Percentiles rank a stretch among this genome's conserved stretches.
Evolutionary conservation across 495 filamentous ascomycete species (phyloP).

Genomic region (Penicillium cosmopolitanum): DNA sequence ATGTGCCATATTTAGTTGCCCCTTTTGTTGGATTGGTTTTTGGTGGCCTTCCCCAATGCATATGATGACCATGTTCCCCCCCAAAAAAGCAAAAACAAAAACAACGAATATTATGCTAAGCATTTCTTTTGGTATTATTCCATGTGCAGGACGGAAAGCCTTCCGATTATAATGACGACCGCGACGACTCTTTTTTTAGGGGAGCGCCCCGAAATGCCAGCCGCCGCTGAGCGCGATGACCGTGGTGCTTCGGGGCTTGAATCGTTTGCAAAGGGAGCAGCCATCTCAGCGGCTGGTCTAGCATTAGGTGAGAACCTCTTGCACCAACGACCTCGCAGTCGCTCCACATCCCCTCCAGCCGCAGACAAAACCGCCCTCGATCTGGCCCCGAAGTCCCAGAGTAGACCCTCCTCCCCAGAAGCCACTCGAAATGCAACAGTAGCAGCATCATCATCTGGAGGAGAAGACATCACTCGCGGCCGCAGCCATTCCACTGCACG

Average conservation of each 20-base stretch:
- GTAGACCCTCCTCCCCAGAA: conserved; percentile 44
- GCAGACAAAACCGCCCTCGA: conserved; percentile 38
- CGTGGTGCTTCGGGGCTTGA: conserved; percentile 45
- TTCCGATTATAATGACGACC: conserved; percentile 38
- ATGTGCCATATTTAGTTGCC: conserved; percentile 39
- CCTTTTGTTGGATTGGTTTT: conserved; percentile 19
- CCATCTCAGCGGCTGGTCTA: conserved; percentile 22
- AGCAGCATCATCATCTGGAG: not conserved
- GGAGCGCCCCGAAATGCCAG: conserved; percentile 52
- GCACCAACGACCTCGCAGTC: conserved; percentile 40
- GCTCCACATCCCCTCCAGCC: conserved; percentile 39
- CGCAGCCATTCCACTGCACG: conserved; percentile 39
- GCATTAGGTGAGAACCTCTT: conserved; percentile 24
- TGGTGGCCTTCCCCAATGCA: conserved; percentile 12
- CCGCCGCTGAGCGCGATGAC: conserved; percentile 32
- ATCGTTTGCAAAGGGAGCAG: conserved; percentile 23
- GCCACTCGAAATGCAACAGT: conserved; percentile 9
- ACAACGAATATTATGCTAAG: conserved; percentile 41
- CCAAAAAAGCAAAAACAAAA: conserved; percentile 19
- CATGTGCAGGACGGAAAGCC: conserved; percentile 43
- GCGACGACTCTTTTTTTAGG: conserved; percentile 55
- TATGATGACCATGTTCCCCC: conserved; percentile 22
- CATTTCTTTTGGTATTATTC: conserved; percentile 34
- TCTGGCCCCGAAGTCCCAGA: conserved; percentile 38
- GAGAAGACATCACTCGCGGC: conserved; percentile 19